Percentiles rank a stretch among this genome's conserved stretches.
phyloP scores from a whole-genome alignment of 768 basidiomycete genomes.

The Serendipita sp. region DNA sequence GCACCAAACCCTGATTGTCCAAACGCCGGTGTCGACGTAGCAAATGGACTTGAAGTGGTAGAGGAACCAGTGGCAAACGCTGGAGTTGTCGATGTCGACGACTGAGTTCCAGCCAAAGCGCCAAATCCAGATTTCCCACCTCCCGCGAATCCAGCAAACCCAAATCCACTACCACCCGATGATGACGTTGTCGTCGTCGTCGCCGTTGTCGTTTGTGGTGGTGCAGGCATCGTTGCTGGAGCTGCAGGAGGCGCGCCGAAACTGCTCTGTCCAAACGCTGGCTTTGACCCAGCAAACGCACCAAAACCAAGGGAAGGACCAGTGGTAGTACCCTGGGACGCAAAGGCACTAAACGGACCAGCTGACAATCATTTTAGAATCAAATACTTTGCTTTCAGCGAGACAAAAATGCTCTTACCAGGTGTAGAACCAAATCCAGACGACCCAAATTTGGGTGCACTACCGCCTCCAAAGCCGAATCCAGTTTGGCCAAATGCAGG shows the following conservation, averaged over 20 bases:
- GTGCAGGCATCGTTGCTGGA: constrained; percentile 4
- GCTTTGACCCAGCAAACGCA: constrained; percentile 14
- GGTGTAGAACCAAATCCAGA: constrained; percentile 14
- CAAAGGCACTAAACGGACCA: not conserved
- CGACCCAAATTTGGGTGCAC: constrained; percentile 10
- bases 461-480: constrained; percentile 7
- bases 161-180: constrained; percentile 19
- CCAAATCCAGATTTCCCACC: constrained; percentile 25
- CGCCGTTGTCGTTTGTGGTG: not conserved
- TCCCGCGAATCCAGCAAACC: constrained; percentile 38
- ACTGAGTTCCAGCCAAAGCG: constrained; percentile 21
- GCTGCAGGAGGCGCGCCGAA: constrained; percentile 13
- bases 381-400: not conserved
- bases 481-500: constrained; percentile 10
- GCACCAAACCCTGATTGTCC: not conserved
- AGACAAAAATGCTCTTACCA: constrained; percentile 12
- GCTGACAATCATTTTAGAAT: not conserved
- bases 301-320: constrained; percentile 14
- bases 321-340: not conserved
- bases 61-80: not conserved
- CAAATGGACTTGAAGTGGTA: not conserved
- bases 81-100: not conserved
- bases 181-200: constrained; percentile 9
- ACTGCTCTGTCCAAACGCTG: constrained; percentile 20
- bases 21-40: not conserved